Percentiles rank a stretch among this genome's conserved stretches.
Evolutionary conservation across 1,284 basidiomycete genomes (phyloP).

Genomic region (Naganishia sp.): DNA sequence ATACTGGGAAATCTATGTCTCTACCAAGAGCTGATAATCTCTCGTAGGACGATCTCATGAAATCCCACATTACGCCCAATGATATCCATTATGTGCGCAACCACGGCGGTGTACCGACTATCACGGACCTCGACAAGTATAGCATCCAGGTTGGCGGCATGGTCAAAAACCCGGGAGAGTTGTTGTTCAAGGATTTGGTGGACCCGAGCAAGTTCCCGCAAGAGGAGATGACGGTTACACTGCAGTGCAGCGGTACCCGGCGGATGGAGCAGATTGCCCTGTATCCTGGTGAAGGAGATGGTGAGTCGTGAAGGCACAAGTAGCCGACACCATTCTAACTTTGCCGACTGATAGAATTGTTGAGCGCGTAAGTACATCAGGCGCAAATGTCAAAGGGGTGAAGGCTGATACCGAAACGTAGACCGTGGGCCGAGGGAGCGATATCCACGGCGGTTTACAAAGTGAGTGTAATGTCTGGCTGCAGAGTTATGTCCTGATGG

Average conservation of each 20-base stretch:
- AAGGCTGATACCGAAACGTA: background rate
- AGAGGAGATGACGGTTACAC: slow-evolving; percentile 59
- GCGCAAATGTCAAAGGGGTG: background rate
- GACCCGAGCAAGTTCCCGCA: slow-evolving; percentile 58
- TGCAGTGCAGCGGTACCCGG: slow-evolving; percentile 62
- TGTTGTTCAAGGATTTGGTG: slow-evolving; percentile 58
- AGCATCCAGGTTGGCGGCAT: slow-evolving; percentile 55
- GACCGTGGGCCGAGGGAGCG: slow-evolving; percentile 49
- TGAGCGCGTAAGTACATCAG: slow-evolving; percentile 52
- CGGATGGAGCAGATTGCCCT: slow-evolving; percentile 61
- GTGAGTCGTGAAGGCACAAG: background rate
- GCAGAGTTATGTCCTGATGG: background rate
- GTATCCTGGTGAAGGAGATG: slow-evolving; percentile 63
- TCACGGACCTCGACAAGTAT: slow-evolving; percentile 38
- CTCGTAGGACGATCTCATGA: slow-evolving; percentile 57
- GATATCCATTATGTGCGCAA: slow-evolving; percentile 57
- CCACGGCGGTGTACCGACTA: slow-evolving; percentile 59
- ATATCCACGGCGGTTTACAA: slow-evolving; percentile 53
- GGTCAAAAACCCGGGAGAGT: slow-evolving; percentile 56
- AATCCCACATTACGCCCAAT: slow-evolving; percentile 47
- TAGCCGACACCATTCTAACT: too few relatives aligned
- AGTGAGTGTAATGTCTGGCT: background rate
- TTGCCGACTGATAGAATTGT: slow-evolving; percentile 52
- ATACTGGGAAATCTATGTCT: background rate
- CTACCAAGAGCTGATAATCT: slow-evolving; percentile 33